phyloP scores from a whole-genome alignment of 306 rosid species.

The Medicago arabica region DNA sequence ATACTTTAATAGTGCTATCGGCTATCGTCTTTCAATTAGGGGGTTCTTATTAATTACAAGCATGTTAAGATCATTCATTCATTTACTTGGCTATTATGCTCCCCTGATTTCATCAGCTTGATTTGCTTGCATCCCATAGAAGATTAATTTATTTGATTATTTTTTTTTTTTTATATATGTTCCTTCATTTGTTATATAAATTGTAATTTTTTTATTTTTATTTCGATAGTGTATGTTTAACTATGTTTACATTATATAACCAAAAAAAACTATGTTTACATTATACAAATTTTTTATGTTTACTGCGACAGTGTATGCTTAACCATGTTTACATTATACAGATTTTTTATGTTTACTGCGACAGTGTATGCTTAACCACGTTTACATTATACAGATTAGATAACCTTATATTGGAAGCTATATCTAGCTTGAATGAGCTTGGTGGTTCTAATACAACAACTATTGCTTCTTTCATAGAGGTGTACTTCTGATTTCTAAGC shows the following conservation, averaged over 20 bases:
- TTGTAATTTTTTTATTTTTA: conserved; percentile 4
- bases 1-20: not conserved
- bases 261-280: too few species aligned
- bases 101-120: conserved; percentile 21
- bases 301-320: conserved; percentile 1
- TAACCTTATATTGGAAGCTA: conserved; percentile 86
- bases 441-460: conserved; percentile 90
- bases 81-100: conserved; percentile 16
- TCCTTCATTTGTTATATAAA: not conserved
- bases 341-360: conserved; percentile 26
- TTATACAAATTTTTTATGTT: too few species aligned
- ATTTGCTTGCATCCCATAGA: conserved; percentile 14
- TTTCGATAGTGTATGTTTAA: not conserved
- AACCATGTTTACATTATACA: conserved; percentile 43
- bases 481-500: conserved; percentile 38
- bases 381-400: conserved; percentile 68
- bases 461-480: conserved; percentile 90
- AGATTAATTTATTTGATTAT: conserved; percentile 29
- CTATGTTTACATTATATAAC: too few species aligned
- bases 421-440: conserved; percentile 72
- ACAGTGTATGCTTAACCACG: conserved; percentile 25
- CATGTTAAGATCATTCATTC: conserved; percentile 23
- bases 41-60: conserved; percentile 22
- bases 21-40: conserved; percentile 16
- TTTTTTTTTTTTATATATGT: not conserved